Percentiles rank a stretch among this genome's conserved stretches.
These are phyloP conservation scores for Diaporthe citri DNA, from an alignment of 2,329 filamentous ascomycete genomes.

Conservation along the genomic window DNA sequence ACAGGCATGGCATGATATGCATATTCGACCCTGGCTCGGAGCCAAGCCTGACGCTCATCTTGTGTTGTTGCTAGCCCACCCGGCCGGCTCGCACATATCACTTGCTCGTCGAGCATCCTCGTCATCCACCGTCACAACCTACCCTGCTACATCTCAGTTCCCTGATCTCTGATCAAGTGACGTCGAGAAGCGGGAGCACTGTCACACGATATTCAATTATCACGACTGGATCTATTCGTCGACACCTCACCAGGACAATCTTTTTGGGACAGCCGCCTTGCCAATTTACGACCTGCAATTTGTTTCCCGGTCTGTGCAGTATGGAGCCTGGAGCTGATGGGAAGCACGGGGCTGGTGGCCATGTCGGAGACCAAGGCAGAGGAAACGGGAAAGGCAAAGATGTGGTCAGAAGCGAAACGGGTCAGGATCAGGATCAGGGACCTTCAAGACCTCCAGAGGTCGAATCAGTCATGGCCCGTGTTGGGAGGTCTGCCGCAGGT, in stretches of 20 bases:
- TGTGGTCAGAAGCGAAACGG: conserved; percentile 24
- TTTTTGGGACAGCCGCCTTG: background rate
- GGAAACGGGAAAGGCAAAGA: conserved; percentile 36
- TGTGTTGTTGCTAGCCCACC: background rate
- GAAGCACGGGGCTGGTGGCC: background rate
- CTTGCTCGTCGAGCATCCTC: background rate
- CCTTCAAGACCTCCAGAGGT: conserved; percentile 8
- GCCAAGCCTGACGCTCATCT: conserved; percentile 11
- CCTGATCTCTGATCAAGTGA: conserved; percentile 5
- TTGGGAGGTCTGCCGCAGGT: conserved; percentile 43
- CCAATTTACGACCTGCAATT: background rate
- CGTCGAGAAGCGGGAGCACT: background rate
- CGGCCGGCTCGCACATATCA: conserved; percentile 6
- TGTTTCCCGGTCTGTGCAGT: background rate
- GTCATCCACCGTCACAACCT: background rate
- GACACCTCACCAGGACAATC: background rate
- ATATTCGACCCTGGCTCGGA: conserved; percentile 6
- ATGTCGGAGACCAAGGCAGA: conserved; percentile 15
- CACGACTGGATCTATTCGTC: background rate
- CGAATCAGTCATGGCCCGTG: conserved; percentile 40
- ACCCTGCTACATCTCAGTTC: background rate
- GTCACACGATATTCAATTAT: conserved; percentile 1
- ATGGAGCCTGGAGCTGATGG: conserved; percentile 28
- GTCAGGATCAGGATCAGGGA: conserved; percentile 1
- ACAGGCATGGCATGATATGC: conserved; percentile 24